Conservation (phyloP, 2,329 filamentous ascomycete genomes). For the Colletotrichum chlorophyti region DNA sequence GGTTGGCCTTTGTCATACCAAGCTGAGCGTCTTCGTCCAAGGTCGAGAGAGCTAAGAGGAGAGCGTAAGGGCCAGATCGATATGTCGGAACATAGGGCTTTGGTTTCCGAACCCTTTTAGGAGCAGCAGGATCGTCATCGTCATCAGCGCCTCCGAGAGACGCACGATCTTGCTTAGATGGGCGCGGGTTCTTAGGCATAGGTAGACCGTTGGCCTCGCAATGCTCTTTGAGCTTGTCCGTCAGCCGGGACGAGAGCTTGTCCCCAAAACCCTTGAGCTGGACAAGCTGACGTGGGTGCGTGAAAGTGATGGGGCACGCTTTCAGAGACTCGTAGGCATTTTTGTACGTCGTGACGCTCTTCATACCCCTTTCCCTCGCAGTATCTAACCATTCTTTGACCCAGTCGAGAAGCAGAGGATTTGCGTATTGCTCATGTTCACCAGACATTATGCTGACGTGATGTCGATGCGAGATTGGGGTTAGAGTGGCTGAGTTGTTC, state of each 20-base stretch:
- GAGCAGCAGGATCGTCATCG: constrained; percentile 43
- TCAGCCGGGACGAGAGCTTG: constrained; percentile 74
- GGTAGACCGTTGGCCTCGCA: constrained; percentile 72
- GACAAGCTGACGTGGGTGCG: constrained; percentile 76
- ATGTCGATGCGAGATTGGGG: no score
- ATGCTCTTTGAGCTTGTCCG: constrained; percentile 64
- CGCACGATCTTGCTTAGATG: constrained; percentile 39
- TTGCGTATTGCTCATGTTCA: constrained; percentile 59
- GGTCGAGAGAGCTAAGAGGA: constrained; percentile 71
- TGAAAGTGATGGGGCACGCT: constrained; percentile 73
- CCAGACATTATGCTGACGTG: constrained; percentile 36
- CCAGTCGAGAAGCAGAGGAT: constrained; percentile 75
- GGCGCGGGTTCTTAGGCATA: constrained; percentile 66
- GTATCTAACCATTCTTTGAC: constrained; percentile 79
- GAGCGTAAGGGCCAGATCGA: constrained; percentile 77
- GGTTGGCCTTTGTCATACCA: constrained; percentile 70
- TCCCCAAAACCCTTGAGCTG: constrained; percentile 77
- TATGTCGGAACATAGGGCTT: constrained; percentile 76
- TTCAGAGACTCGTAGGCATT: constrained; percentile 80
- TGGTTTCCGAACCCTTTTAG: constrained; percentile 65
- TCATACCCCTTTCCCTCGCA: constrained; percentile 72
- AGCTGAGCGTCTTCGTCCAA: constrained; percentile 59
- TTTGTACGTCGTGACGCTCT: constrained; percentile 75
- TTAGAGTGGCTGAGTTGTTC: constrained; percentile 27
- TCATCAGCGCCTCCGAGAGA: constrained; percentile 42